A percentile compares a stretch with the other conserved stretches of the same genome.
Conservation (phyloP, 257 asterid genomes). For the Gentiana macrophylla region DNA sequence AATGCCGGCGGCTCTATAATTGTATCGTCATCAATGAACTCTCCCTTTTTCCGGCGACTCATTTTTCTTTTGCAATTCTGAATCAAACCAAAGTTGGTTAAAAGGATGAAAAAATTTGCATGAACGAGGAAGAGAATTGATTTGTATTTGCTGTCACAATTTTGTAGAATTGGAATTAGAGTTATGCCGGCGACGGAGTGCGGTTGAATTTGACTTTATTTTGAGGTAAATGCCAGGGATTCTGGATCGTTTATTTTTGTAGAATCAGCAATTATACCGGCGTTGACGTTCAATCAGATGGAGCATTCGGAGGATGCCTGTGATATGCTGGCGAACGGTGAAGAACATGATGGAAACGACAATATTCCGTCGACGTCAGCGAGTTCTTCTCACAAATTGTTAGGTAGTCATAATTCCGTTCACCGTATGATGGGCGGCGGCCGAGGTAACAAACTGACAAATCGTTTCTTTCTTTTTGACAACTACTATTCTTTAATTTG, state of each 20-base stretch:
- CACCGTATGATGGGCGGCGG: conserved; percentile 79
- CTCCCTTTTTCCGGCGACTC: too few relatives aligned
- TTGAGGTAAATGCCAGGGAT: conserved; percentile 8
- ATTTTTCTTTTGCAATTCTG: too few relatives aligned
- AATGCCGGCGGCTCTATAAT: neutral
- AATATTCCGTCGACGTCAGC: conserved; percentile 17
- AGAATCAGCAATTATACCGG: neutral
- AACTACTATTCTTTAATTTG: too few relatives aligned
- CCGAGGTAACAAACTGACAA: conserved; percentile 35
- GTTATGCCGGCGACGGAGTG: neutral
- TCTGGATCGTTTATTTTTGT: neutral
- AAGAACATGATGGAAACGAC: conserved; percentile 32
- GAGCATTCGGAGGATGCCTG: conserved; percentile 51
- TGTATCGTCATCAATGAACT: neutral
- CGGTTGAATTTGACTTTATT: neutral
- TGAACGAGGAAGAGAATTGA: too few relatives aligned
- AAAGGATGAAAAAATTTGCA: too few relatives aligned
- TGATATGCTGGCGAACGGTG: conserved; percentile 35
- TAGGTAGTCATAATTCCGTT: conserved; percentile 42
- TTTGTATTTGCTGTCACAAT: too few relatives aligned
- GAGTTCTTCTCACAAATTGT: conserved; percentile 37
- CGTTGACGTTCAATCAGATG: conserved; percentile 31
- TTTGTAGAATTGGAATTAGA: too few relatives aligned
- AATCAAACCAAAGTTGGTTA: too few relatives aligned
- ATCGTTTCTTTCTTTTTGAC: too few relatives aligned